A percentile compares a stretch with the other conserved stretches of the same genome.
These are phyloP conservation scores for Ustilago trichophora DNA, from an alignment of 1,284 basidiomycete species.

Conservation along the genomic window DNA sequence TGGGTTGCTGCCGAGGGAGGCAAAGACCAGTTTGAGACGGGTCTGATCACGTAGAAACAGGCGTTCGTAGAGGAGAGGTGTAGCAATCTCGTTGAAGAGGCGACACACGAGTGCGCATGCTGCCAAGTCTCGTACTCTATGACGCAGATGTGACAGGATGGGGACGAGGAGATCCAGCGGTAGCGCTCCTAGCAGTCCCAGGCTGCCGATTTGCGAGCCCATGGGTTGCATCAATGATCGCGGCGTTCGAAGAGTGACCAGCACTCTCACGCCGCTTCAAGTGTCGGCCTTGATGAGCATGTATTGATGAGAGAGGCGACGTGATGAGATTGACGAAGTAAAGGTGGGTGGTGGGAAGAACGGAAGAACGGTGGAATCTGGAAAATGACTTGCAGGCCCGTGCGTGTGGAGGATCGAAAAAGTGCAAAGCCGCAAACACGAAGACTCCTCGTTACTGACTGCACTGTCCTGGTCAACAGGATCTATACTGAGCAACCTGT, in stretches of 20 bases:
- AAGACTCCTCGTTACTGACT: too few relatives aligned
- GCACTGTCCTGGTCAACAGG: too few relatives aligned
- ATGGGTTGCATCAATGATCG: background rate
- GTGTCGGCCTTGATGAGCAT: background rate
- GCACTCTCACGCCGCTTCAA: constrained; percentile 5
- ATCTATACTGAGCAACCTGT: too few relatives aligned
- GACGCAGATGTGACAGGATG: constrained; percentile 46
- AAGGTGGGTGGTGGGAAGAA: background rate
- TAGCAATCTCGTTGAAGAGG: constrained; percentile 38
- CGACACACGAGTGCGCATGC: constrained; percentile 47
- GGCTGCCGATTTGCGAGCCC: constrained; percentile 1
- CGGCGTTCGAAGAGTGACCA: constrained; percentile 1
- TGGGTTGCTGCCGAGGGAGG: constrained; percentile 34
- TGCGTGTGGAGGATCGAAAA: constrained; percentile 22
- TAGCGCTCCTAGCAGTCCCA: constrained; percentile 33
- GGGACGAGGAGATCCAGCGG: constrained; percentile 54
- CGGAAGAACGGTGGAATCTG: background rate
- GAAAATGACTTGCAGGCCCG: background rate
- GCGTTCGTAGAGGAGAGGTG: constrained; percentile 57
- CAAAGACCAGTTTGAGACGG: constrained; percentile 55
- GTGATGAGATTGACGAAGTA: too few relatives aligned
- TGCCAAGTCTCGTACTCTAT: constrained; percentile 53
- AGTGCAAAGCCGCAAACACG: background rate
- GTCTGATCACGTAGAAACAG: constrained; percentile 60
- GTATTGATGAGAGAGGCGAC: too few relatives aligned